Base-by-base conservation (phyloP, 768 basidiomycete genomes). In the Russula vinacea region DNA sequence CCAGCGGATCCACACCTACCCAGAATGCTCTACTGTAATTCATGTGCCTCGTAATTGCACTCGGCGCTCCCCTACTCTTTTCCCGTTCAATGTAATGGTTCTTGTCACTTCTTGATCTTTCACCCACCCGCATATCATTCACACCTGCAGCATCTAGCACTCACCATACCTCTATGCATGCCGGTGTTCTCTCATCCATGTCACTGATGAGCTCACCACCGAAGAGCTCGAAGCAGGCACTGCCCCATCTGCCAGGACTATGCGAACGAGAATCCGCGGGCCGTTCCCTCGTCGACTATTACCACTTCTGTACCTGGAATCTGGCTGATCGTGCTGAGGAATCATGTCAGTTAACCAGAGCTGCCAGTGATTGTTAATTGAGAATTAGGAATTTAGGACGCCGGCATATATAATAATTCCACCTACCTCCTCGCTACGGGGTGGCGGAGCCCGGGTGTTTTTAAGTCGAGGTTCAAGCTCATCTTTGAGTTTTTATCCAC, bases 301-400 rank as follows among this genome's bases (percentile, higher is more conserved):
- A 73, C 76, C 51, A 69, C 75, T 44, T 81, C 87, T 58, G 92
- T 99, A 70, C 92, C 95, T 56, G 89, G 96, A 71, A 98, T 99
- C 83, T 99, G 96, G 96, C 86, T 97, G 70, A 98, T 96, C 1
- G 93, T 94, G 2, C 81, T 98, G 59, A 86, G 90, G 68, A 98
- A 97, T 77, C 94, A 98, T 74, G 76, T 88, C 60, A 91, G 84
- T 56, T 81, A 98, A 60, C 81, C 83, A 47, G 94, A 95, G 24
- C 80, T 94, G 73, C 98, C 79, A 96, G 92, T 26, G 94, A 99
- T 70, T 87, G 90, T n/a, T n/a, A n/a, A n/a, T n/a, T n/a, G n/a
- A n/a, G n/a, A n/a, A n/a, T n/a, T n/a, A n/a, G n/a, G n/a, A n/a
- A n/a, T n/a, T n/a, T n/a, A n/a, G 61, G 96, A 99, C 74, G 92